These are phyloP conservation scores for Cladophialophora carrionii DNA, from an alignment of 2,329 filamentous ascomycete species.

Conservation along the genomic window DNA sequence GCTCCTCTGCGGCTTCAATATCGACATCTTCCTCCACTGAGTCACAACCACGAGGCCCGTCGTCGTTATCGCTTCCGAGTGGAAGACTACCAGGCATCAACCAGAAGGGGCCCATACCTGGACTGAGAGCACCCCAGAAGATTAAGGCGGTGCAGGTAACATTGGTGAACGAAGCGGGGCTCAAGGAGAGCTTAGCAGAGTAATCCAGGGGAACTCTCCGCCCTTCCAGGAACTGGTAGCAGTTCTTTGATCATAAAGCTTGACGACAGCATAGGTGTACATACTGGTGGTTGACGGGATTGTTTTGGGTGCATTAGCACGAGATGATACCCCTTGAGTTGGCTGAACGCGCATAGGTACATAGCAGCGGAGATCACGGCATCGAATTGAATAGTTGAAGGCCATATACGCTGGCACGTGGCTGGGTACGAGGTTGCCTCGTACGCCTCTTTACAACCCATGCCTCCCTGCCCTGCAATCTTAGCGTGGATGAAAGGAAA, in stretches of 20 bases:
- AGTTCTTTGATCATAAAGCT: neutral
- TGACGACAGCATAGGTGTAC: neutral
- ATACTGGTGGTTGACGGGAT: neutral
- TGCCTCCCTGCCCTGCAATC: slow-evolving; percentile 6
- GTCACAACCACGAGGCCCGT: slow-evolving; percentile 19
- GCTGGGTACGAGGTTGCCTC: no score
- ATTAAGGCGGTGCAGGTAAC: slow-evolving; percentile 60
- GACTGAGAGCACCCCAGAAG: slow-evolving; percentile 64
- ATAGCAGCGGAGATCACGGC: neutral
- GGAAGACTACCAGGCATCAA: slow-evolving; percentile 71
- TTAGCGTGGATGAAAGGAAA: neutral
- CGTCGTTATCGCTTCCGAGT: slow-evolving; percentile 35
- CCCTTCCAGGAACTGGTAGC: neutral
- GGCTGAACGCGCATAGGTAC: neutral
- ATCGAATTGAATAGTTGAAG: neutral
- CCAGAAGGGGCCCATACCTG: slow-evolving; percentile 73
- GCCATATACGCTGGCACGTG: no score
- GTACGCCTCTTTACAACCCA: no score
- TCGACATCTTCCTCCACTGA: slow-evolving; percentile 11
- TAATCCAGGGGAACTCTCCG: slow-evolving; percentile 29
- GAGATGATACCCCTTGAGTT: neutral
- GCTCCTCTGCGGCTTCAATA: slow-evolving; percentile 24
- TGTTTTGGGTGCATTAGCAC: neutral
- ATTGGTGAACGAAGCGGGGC: slow-evolving; percentile 61
- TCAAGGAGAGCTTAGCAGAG: slow-evolving; percentile 63